phyloP scores from a whole-genome alignment of 257 asterid genomes.

The Lycium barbarum region DNA sequence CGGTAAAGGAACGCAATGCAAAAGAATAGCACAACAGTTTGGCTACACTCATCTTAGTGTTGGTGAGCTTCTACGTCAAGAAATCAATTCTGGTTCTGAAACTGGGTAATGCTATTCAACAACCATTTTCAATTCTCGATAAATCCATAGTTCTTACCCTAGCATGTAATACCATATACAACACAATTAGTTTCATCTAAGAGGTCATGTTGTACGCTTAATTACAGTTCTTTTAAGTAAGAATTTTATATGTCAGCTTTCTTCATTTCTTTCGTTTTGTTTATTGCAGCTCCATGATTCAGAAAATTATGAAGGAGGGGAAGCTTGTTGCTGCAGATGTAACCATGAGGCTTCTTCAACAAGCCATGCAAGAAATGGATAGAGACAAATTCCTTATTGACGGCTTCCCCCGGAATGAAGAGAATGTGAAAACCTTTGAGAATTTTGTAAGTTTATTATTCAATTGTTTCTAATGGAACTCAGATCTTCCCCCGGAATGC shows the following conservation, averaged over 20 bases:
- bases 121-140: not conserved
- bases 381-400: slow-evolving; percentile 66
- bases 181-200: not conserved
- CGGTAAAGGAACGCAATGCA: slow-evolving; percentile 31
- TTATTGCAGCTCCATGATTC: slow-evolving; percentile 55
- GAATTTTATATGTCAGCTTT: not conserved
- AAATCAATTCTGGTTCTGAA: slow-evolving; percentile 50
- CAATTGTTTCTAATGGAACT: not conserved
- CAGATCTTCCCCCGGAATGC: slow-evolving; percentile 58
- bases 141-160: not conserved
- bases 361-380: slow-evolving; percentile 57
- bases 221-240: not conserved
- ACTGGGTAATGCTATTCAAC: slow-evolving; percentile 48
- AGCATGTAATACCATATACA: not conserved
- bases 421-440: slow-evolving; percentile 67
- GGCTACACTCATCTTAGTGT: slow-evolving; percentile 25
- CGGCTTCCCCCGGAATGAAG: slow-evolving; percentile 73
- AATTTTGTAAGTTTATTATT: slow-evolving; percentile 43
- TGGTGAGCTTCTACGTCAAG: not conserved
- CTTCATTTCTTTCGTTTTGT: not conserved
- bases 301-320: slow-evolving; percentile 61
- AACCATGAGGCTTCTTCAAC: slow-evolving; percentile 59
- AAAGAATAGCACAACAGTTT: slow-evolving; percentile 19
- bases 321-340: slow-evolving; percentile 68
- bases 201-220: not conserved